Evolutionary conservation across 129 eudicot species (phyloP).

Genomic region (Silybum marianum): DNA sequence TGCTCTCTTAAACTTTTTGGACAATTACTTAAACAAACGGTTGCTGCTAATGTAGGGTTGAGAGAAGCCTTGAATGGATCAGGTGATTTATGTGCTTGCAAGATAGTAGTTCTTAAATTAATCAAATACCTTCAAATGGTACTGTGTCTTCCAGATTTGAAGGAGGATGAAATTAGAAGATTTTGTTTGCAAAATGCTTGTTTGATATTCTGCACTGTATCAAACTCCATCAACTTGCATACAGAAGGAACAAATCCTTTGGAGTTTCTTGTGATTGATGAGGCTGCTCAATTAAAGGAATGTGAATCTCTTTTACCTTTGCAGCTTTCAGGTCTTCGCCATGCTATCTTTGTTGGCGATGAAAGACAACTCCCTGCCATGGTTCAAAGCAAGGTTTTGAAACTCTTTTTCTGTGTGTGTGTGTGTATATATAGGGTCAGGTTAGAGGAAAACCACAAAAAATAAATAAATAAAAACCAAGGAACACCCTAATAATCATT

Average conservation of each 20-base stretch:
- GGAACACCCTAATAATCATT: no score
- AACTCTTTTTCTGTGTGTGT: not conserved
- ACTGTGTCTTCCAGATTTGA: not conserved
- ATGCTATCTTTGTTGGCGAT: conserved; percentile 76
- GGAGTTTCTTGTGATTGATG: conserved; percentile 63
- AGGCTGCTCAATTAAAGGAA: conserved; percentile 89
- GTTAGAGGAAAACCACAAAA: no score
- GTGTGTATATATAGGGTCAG: not conserved
- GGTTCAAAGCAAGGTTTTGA: conserved; percentile 77
- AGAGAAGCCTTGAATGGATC: not conserved
- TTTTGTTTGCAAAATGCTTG: conserved; percentile 59
- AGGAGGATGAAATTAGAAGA: not conserved
- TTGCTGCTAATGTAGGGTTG: conserved; percentile 19
- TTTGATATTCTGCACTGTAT: conserved; percentile 71
- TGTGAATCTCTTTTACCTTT: conserved; percentile 75
- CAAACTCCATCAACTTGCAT: conserved; percentile 53
- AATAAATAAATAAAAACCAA: no score
- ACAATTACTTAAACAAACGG: conserved; percentile 4
- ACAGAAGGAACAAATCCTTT: conserved; percentile 23
- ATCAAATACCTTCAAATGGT: not conserved
- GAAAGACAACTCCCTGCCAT: conserved; percentile 78
- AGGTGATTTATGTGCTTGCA: not conserved
- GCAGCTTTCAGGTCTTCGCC: conserved; percentile 56
- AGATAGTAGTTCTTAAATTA: not conserved
- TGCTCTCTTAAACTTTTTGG: conserved; percentile 29